These are phyloP conservation scores for Globisporangium mamillatum DNA, from an alignment of 352 stramenopile genomes.

Conservation along the genomic window DNA sequence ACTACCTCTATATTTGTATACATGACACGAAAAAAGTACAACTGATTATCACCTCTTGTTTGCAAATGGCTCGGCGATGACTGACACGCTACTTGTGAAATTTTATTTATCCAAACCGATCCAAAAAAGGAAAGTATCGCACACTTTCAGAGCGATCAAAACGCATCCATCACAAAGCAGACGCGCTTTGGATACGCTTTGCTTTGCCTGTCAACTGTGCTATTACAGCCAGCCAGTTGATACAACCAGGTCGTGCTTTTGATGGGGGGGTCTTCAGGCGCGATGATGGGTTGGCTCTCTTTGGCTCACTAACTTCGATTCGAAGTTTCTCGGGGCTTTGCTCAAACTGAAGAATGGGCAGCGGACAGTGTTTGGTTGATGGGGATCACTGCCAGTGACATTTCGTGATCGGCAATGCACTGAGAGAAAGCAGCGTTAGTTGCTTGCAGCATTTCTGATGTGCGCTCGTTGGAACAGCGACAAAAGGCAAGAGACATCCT, in stretches of 20 bases:
- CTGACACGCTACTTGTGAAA: neutral
- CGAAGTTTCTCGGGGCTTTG: neutral
- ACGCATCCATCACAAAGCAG: neutral
- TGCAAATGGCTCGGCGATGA: neutral
- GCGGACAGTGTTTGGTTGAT: neutral
- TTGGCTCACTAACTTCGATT: neutral
- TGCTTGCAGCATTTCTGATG: neutral
- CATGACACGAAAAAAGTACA: neutral
- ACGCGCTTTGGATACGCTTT: neutral
- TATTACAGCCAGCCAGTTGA: neutral
- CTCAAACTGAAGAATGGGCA: neutral
- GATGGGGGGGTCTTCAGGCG: neutral
- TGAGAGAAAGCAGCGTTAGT: neutral
- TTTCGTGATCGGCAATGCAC: neutral
- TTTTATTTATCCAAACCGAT: neutral
- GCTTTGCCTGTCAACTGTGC: neutral
- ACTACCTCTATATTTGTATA: neutral
- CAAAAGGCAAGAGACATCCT: neutral
- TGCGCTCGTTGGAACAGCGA: neutral
- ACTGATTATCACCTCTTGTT: neutral
- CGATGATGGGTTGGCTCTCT: neutral
- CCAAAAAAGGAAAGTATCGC: constrained; percentile 3
- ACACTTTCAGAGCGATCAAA: constrained; percentile 4
- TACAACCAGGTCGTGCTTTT: neutral
- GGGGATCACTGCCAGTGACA: neutral